These are phyloP conservation scores for Endotrypanum monterogeii DNA, from an alignment of 208 protist species.

Conservation along the genomic window DNA sequence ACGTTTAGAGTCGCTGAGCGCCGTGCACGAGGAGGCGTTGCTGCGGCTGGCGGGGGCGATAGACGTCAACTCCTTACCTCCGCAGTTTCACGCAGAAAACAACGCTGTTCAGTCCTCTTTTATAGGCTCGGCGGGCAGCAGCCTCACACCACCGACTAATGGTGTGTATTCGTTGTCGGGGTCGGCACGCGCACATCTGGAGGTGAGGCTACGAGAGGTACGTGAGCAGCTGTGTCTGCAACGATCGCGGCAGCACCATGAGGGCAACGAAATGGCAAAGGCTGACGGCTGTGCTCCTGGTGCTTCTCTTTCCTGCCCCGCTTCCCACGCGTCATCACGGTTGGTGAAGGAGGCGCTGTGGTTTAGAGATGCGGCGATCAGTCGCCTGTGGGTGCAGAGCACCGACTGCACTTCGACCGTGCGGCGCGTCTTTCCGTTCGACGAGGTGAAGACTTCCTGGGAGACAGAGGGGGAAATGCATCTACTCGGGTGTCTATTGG, in stretches of 20 bases:
- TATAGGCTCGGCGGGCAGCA: background rate
- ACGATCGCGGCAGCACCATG: background rate
- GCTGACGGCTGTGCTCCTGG: background rate
- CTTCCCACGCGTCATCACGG: constrained; percentile 7
- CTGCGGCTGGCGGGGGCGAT: constrained; percentile 6
- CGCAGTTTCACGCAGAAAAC: background rate
- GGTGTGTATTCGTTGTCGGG: background rate
- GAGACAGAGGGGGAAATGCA: constrained; percentile 80
- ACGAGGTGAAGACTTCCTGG: constrained; percentile 63
- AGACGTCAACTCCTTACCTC: background rate
- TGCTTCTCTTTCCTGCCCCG: background rate
- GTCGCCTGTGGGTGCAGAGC: constrained; percentile 38
- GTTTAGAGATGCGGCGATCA: constrained; percentile 37
- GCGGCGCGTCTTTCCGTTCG: constrained; percentile 59
- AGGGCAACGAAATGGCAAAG: background rate
- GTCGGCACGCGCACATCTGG: constrained; percentile 16
- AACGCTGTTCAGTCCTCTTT: background rate
- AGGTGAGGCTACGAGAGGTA: constrained; percentile 25
- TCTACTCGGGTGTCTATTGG: constrained; percentile 76
- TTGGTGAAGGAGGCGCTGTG: constrained; percentile 31
- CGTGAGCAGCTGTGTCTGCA: constrained; percentile 19
- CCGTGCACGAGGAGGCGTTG: constrained; percentile 53
- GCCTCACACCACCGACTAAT: background rate
- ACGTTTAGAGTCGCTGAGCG: constrained; percentile 43
- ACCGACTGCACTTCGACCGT: constrained; percentile 22